Conservation (phyloP, 768 basidiomycete genomes). For the Mycena capillaripes region DNA sequence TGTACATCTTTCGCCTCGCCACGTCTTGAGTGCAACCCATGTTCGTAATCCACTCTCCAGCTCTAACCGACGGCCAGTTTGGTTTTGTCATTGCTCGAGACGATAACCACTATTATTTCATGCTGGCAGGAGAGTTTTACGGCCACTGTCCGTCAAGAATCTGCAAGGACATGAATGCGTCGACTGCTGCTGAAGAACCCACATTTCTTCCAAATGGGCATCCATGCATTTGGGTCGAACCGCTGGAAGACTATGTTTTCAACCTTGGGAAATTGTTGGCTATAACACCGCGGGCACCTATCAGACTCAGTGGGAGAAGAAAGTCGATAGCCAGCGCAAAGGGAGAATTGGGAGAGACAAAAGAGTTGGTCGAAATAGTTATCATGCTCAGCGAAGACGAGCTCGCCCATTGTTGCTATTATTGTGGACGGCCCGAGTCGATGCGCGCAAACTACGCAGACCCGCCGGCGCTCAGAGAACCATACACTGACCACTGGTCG, state of each 20-base stretch:
- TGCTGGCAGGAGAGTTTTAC: not conserved
- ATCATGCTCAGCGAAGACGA: not conserved
- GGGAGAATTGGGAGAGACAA: not conserved
- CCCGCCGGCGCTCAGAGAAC: no score
- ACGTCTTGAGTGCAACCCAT: not conserved
- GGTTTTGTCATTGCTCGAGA: not conserved
- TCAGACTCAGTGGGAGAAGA: not conserved
- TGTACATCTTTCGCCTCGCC: not conserved
- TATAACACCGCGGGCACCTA: not conserved
- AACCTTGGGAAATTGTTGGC: not conserved
- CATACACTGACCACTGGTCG: not conserved
- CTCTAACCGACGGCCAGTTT: not conserved
- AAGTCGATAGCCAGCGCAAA: not conserved
- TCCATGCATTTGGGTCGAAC: not conserved
- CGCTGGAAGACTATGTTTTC: not conserved
- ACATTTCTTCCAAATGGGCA: not conserved
- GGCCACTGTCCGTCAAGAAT: not conserved
- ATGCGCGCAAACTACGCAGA: no score
- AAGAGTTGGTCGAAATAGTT: not conserved
- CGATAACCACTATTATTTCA: not conserved
- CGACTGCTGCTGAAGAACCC: not conserved
- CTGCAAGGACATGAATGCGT: not conserved
- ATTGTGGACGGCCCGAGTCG: not conserved
- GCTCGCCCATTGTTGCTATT: constrained; percentile 9
- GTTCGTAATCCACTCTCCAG: not conserved